Conservation (phyloP, 1,284 basidiomycete genomes). For the Leccinum fallax region DNA sequence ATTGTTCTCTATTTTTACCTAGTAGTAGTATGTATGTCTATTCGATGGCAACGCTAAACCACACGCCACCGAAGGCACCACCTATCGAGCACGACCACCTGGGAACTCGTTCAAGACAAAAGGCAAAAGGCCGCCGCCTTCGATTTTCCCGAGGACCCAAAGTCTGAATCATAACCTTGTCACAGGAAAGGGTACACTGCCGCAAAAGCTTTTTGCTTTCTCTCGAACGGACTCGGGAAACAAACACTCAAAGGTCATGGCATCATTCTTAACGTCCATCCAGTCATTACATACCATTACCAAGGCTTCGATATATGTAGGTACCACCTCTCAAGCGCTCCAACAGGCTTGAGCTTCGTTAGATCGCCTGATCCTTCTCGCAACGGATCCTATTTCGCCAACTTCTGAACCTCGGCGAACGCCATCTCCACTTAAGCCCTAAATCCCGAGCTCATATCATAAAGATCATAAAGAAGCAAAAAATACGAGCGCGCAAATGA, state of each 20-base stretch:
- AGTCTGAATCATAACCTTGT: conserved; percentile 27
- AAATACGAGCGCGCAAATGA: not conserved
- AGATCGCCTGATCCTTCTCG: conserved; percentile 27
- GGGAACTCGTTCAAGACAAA: conserved; percentile 75
- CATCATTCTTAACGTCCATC: conserved; percentile 43
- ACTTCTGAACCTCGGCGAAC: conserved; percentile 40
- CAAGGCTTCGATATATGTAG: conserved; percentile 42
- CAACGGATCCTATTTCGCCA: conserved; percentile 27
- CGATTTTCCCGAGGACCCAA: conserved; percentile 74
- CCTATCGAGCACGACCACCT: conserved; percentile 66
- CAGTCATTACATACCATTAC: conserved; percentile 43
- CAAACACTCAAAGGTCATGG: conserved; percentile 68
- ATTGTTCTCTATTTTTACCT: conserved; percentile 13
- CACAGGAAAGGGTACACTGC: conserved; percentile 63
- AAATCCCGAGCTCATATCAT: conserved; percentile 39
- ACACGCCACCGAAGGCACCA: conserved; percentile 65
- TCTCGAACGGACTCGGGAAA: conserved; percentile 81
- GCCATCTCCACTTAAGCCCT: conserved; percentile 47
- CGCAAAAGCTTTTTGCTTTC: conserved; percentile 93
- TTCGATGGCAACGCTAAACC: conserved; percentile 41
- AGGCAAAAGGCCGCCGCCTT: conserved; percentile 78
- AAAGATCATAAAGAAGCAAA: not conserved
- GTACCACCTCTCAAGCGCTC: conserved; percentile 37
- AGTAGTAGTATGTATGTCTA: not conserved
- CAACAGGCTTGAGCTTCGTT: conserved; percentile 11